Percentiles rank a stretch among this genome's conserved stretches.
These are phyloP conservation scores for Kwoniella sp. DNA, from an alignment of 768 basidiomycete genomes.

Conservation along the genomic window DNA sequence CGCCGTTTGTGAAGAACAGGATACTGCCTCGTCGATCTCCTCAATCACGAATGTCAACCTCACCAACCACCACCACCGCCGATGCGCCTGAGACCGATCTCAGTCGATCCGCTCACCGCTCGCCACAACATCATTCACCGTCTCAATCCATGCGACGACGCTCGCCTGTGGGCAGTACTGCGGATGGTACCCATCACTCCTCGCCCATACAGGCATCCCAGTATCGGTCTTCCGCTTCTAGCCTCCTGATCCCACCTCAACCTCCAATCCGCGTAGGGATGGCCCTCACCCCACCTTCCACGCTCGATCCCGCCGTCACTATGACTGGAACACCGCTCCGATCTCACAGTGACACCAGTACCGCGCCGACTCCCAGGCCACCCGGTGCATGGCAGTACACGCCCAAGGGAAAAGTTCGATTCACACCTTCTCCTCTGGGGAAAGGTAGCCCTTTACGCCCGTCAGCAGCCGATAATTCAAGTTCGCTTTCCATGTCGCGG, in stretches of 20 bases:
- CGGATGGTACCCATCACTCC: neutral
- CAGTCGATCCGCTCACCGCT: neutral
- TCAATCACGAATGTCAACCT: constrained; percentile 3
- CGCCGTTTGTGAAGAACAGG: neutral
- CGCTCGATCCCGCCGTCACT: neutral
- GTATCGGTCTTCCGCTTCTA: neutral
- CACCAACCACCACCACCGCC: neutral
- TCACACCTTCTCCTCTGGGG: constrained; percentile 27
- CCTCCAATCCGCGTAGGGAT: constrained; percentile 31
- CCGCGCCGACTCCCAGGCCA: constrained; percentile 23
- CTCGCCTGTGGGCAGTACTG: neutral
- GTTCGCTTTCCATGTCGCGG: neutral
- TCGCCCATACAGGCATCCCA: neutral
- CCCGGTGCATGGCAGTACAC: constrained; percentile 30
- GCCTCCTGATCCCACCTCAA: constrained; percentile 15
- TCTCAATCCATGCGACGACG: neutral
- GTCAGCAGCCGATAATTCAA: constrained; percentile 9
- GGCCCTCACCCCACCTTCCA: constrained; percentile 3
- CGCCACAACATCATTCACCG: neutral
- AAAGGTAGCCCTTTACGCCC: neutral
- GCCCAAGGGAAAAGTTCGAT: constrained; percentile 27
- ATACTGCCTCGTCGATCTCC: neutral
- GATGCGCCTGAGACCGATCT: neutral
- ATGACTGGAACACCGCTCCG: neutral
- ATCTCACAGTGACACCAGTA: constrained; percentile 3